phyloP scores from a whole-genome alignment of 768 basidiomycete genomes.

The Collybiopsis luxurians region DNA sequence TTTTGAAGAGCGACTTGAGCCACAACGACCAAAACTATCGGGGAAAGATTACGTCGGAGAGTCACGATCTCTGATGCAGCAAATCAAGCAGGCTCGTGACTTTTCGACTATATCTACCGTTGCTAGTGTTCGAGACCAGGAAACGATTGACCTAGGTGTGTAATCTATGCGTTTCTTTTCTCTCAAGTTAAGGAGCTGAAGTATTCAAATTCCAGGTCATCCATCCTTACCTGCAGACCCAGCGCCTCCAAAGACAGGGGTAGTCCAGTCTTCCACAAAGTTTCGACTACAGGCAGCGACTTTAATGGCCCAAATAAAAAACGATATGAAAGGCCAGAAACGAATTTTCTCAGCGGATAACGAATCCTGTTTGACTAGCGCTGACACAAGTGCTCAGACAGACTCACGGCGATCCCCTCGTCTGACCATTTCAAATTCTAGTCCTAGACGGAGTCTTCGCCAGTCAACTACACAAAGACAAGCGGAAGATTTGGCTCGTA shows the following conservation, averaged over 20 bases:
- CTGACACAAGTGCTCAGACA: constrained; percentile 4
- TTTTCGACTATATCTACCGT: constrained; percentile 74
- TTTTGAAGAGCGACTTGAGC: constrained; percentile 49
- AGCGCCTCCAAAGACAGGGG: not conserved
- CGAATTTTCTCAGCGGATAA: constrained; percentile 70
- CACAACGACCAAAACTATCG: constrained; percentile 42
- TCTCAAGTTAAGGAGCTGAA: not conserved
- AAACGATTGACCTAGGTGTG: not conserved
- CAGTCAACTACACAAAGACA: constrained; percentile 31
- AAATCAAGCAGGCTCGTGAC: constrained; percentile 75
- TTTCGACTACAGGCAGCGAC: constrained; percentile 77
- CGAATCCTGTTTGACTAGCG: constrained; percentile 36
- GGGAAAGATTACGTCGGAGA: constrained; percentile 77
- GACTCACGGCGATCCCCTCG: not conserved
- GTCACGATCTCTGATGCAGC: constrained; percentile 73
- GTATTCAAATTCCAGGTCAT: not conserved
- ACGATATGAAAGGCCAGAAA: constrained; percentile 72
- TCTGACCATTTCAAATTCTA: not conserved
- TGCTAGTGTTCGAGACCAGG: constrained; percentile 30
- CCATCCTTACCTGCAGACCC: not conserved
- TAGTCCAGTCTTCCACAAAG: constrained; percentile 55
- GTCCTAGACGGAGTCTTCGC: not conserved
- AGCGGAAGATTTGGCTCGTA: constrained; percentile 36
- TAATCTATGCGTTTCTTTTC: not conserved
- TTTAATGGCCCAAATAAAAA: constrained; percentile 84